A percentile compares a stretch with the other conserved stretches of the same genome.
phyloP scores from a whole-genome alignment of 2,329 filamentous ascomycete species.

The Fusarium chaquense region DNA sequence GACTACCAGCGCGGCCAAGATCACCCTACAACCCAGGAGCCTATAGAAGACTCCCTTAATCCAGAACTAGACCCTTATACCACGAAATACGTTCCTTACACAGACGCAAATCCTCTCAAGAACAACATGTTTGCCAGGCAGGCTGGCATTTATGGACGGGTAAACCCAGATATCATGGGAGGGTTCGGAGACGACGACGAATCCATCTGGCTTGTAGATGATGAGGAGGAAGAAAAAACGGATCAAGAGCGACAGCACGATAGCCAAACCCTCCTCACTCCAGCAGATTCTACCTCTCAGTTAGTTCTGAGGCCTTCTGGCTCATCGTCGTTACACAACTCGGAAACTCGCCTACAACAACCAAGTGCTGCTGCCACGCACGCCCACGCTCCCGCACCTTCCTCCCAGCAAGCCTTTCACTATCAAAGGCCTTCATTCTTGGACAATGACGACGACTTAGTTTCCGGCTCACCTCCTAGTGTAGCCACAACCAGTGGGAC shows the following conservation, averaged over 20 bases:
- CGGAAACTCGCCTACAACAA: slow-evolving; percentile 17
- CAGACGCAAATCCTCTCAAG: slow-evolving; percentile 43
- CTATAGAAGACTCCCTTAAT: not conserved
- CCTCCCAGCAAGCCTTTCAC: slow-evolving; percentile 26
- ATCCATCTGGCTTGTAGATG: slow-evolving; percentile 49
- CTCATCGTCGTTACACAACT: not conserved
- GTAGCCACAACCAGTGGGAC: slow-evolving; percentile 6
- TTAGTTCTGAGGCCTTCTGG: not conserved
- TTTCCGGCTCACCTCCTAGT: not conserved
- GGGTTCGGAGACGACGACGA: slow-evolving; percentile 50
- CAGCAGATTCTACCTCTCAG: not conserved
- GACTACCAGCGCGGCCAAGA: slow-evolving; percentile 2
- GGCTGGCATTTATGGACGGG: slow-evolving; percentile 46
- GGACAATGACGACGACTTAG: slow-evolving; percentile 40
- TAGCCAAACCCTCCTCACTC: not conserved
- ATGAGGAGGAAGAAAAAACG: slow-evolving; percentile 48
- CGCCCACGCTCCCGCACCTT: slow-evolving; percentile 16
- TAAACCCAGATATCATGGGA: slow-evolving; percentile 50
- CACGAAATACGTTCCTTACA: slow-evolving; percentile 42
- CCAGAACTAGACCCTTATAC: slow-evolving; percentile 21
- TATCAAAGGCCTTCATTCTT: slow-evolving; percentile 41
- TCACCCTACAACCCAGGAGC: not conserved
- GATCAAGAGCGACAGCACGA: slow-evolving; percentile 26
- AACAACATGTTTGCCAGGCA: slow-evolving; percentile 47
- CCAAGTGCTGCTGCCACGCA: slow-evolving; percentile 26